Conservation (phyloP, 768 basidiomycete genomes). For the Termitomyces sp. region DNA sequence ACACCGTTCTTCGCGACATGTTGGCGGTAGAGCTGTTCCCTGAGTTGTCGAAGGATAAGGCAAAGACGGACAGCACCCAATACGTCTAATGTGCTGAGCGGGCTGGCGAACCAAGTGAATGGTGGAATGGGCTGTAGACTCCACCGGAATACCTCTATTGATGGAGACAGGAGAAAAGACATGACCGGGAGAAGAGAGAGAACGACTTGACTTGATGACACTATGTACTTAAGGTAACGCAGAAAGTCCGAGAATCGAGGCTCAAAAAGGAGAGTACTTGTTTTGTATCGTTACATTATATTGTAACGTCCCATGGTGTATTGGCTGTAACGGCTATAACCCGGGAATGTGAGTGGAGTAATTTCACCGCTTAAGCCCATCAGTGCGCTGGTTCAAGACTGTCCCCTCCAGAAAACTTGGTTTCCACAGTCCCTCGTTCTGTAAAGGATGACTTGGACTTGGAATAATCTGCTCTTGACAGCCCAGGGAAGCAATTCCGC, state of each 20-base stretch:
- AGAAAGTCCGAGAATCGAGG: neutral
- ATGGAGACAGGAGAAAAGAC: conserved; percentile 28
- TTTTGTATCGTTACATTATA: fast-evolving
- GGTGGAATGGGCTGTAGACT: conserved; percentile 55
- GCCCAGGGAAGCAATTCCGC: conserved; percentile 94
- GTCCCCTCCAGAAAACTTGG: conserved; percentile 96
- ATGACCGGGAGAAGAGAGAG: conserved; percentile 15
- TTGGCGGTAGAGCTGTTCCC: conserved; percentile 40
- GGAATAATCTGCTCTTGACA: conserved; percentile 83
- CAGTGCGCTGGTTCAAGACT: conserved; percentile 91
- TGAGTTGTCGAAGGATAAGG: conserved; percentile 59
- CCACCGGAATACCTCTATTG: conserved; percentile 47
- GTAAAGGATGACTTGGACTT: conserved; percentile 59
- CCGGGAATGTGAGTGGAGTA: conserved; percentile 73
- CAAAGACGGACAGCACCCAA: conserved; percentile 66
- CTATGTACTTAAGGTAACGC: neutral
- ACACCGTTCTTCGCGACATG: conserved; percentile 37
- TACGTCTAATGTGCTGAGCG: conserved; percentile 60
- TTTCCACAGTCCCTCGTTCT: conserved; percentile 60
- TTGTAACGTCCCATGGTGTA: conserved; percentile 40
- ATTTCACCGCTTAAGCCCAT: conserved; percentile 51
- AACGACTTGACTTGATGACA: neutral
- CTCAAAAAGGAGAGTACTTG: neutral
- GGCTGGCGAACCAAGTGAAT: conserved; percentile 60
- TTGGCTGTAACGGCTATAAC: conserved; percentile 79